Percentiles rank a stretch among this genome's conserved stretches.
phyloP scores from a whole-genome alignment of 139 green algal species.

The Haematococcus lacustris region DNA sequence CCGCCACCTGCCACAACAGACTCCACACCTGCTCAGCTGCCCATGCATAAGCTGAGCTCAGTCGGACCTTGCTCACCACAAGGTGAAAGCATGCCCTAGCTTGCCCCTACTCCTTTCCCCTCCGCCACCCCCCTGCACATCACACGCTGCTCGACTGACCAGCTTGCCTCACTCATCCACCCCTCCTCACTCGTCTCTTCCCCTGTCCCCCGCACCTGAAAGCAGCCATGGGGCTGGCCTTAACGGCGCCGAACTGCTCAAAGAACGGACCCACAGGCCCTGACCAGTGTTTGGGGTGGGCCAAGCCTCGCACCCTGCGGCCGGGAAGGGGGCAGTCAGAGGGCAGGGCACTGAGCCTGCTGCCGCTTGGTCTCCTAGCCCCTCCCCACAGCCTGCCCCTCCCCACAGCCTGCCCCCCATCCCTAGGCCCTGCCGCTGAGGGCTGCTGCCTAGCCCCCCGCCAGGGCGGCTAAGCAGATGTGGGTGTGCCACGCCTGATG shows the following conservation, averaged over 20 bases:
- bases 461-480: neutral
- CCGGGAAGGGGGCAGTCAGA: neutral
- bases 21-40: too few species aligned
- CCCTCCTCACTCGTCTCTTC: too few species aligned
- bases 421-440: neutral
- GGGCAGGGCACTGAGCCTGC: neutral
- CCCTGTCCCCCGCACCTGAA: constrained; percentile 21
- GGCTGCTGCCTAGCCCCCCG: neutral
- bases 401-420: neutral
- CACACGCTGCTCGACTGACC: too few species aligned
- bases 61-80: too few species aligned
- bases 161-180: too few species aligned
- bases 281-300: constrained; percentile 46
- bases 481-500: neutral
- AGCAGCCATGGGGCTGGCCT: constrained; percentile 57
- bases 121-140: too few species aligned
- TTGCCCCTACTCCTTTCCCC: too few species aligned
- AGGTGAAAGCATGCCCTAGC: too few species aligned
- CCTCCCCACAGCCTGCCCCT: neutral
- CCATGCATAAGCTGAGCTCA: too few species aligned
- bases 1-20: too few species aligned
- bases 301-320: constrained; percentile 49
- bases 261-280: constrained; percentile 47
- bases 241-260: constrained; percentile 60
- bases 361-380: too few species aligned